phyloP scores from a whole-genome alignment of 306 rosid genomes.

The Gastrolobium villosum region DNA sequence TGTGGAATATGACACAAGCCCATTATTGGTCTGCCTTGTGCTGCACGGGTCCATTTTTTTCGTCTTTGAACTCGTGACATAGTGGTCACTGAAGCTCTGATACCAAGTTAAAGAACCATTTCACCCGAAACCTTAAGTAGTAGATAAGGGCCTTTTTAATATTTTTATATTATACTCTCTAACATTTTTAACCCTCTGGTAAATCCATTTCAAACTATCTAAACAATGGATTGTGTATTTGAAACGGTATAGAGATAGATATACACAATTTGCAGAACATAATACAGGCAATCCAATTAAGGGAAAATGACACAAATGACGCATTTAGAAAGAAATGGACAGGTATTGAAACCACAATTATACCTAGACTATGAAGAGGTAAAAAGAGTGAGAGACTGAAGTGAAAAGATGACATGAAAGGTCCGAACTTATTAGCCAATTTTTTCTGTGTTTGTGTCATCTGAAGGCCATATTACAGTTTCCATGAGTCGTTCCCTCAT shows the following conservation, averaged over 20 bases:
- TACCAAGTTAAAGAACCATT: too few species aligned
- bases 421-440: constrained; percentile 61
- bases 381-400: constrained; percentile 6
- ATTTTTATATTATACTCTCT: too few species aligned
- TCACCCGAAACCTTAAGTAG: too few species aligned
- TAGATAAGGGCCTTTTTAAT: too few species aligned
- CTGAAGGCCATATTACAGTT: constrained; percentile 99
- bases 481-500: constrained; percentile 94
- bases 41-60: too few species aligned
- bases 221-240: constrained; percentile 39
- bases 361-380: constrained; percentile 52
- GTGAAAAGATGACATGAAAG: constrained; percentile 28
- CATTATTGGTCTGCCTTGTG: too few species aligned
- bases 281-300: constrained; percentile 30
- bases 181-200: not conserved
- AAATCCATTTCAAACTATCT: constrained; percentile 22
- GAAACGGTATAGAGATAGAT: constrained; percentile 37
- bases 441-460: constrained; percentile 91
- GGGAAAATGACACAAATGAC: constrained; percentile 37
- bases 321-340: constrained; percentile 36
- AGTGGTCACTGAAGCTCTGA: too few species aligned
- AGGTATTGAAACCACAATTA: constrained; percentile 41
- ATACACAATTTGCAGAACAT: constrained; percentile 53
- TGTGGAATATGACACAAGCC: too few species aligned
- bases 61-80: too few species aligned